These are phyloP conservation scores for Boletus subcaerulescens DNA, from an alignment of 768 basidiomycete species.

Conservation along the genomic window DNA sequence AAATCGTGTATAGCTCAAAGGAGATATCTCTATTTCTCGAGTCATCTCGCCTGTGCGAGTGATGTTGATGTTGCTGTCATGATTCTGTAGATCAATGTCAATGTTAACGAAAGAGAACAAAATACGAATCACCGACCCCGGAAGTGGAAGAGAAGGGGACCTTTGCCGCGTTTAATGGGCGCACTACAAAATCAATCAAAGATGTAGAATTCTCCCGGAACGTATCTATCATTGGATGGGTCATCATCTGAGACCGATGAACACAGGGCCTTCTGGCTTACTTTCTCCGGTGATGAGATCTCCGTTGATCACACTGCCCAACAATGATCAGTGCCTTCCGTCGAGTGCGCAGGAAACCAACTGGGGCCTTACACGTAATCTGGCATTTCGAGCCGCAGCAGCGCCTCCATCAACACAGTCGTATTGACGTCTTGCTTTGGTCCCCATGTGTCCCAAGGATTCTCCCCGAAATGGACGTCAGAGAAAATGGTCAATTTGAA, in stretches of 20 bases:
- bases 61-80: constrained; percentile 72
- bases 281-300: constrained; percentile 75
- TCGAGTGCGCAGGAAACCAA: not conserved
- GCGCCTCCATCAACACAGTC: constrained; percentile 50
- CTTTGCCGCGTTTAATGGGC: constrained; percentile 51
- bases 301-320: constrained; percentile 61
- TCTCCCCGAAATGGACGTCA: constrained; percentile 75
- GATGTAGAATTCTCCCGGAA: constrained; percentile 64
- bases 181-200: constrained; percentile 62
- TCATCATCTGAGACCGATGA: not conserved
- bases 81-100: constrained; percentile 47
- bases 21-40: constrained; percentile 56
- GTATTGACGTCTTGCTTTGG: constrained; percentile 66
- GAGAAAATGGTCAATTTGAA: constrained; percentile 76
- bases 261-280: constrained; percentile 16
- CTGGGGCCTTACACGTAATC: constrained; percentile 58
- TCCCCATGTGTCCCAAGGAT: constrained; percentile 68
- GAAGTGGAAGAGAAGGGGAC: constrained; percentile 69
- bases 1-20: constrained; percentile 58
- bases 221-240: constrained; percentile 42
- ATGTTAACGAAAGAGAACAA: not conserved
- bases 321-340: not conserved
- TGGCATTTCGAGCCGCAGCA: constrained; percentile 57
- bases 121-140: constrained; percentile 45
- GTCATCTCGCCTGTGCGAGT: constrained; percentile 64